Conservation (phyloP, 441 rosid species). For the Breynia disticha region DNA sequence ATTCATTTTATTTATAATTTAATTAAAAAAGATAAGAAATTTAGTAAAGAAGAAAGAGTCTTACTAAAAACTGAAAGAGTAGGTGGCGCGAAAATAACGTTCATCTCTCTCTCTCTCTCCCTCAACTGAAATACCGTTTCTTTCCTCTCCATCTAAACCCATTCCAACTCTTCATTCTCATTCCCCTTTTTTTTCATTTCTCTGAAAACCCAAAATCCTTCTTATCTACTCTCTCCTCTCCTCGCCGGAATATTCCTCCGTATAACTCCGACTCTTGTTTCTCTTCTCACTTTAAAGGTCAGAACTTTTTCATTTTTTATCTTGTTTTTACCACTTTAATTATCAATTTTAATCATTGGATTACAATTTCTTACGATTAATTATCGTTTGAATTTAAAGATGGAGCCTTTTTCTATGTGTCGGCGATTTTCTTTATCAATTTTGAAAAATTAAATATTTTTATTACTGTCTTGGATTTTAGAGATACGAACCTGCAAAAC, state of each 20-base stretch:
- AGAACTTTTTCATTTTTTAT: not conserved
- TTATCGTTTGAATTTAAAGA: too few relatives aligned
- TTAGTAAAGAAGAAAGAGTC: not conserved
- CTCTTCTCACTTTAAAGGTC: not conserved
- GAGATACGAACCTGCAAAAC: too few relatives aligned
- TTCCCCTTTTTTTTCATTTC: not conserved
- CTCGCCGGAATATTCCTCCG: not conserved
- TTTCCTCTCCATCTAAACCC: not conserved
- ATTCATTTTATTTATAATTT: too few relatives aligned
- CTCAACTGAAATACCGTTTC: constrained; percentile 2
- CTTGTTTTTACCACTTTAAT: not conserved
- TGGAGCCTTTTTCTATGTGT: too few relatives aligned
- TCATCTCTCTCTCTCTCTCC: not conserved
- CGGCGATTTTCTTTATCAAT: too few relatives aligned
- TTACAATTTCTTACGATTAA: not conserved
- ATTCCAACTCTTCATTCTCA: not conserved
- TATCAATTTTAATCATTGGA: not conserved
- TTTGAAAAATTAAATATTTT: too few relatives aligned
- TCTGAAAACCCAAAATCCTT: not conserved
- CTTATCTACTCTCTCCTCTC: not conserved
- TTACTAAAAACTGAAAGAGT: not conserved
- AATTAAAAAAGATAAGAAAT: too few relatives aligned
- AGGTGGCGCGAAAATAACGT: constrained; percentile 10
- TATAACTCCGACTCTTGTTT: not conserved
- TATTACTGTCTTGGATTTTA: too few relatives aligned